phyloP scores from a whole-genome alignment of 23 red algal species.

The Gracilaria vermiculophylla region DNA sequence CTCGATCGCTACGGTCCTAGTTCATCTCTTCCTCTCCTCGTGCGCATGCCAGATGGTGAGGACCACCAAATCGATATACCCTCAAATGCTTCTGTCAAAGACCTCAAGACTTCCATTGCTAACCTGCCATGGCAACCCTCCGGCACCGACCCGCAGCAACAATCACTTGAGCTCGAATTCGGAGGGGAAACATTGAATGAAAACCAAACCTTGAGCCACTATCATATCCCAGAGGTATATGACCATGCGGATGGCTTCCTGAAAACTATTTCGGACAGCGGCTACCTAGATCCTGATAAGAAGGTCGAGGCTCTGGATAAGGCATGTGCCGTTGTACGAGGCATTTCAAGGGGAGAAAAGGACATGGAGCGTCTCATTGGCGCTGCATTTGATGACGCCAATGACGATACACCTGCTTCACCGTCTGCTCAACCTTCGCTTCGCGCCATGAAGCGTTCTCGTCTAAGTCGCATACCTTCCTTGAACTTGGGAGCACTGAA shows the following conservation, averaged over 20 bases:
- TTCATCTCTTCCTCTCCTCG: slow-evolving; percentile 58
- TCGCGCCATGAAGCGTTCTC: not conserved
- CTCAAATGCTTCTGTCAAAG: slow-evolving; percentile 47
- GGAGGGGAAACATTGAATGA: slow-evolving; percentile 41
- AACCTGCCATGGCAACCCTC: not conserved
- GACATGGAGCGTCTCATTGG: slow-evolving; percentile 60
- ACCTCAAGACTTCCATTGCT: slow-evolving; percentile 49
- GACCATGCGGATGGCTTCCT: slow-evolving; percentile 69
- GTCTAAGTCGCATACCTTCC: slow-evolving; percentile 15
- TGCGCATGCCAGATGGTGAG: slow-evolving; percentile 55
- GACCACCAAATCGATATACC: slow-evolving; percentile 51
- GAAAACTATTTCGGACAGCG: slow-evolving; percentile 39
- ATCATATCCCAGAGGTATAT: slow-evolving; percentile 70
- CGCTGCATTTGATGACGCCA: slow-evolving; percentile 48
- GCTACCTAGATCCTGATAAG: slow-evolving; percentile 36
- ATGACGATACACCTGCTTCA: slow-evolving; percentile 16
- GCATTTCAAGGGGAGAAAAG: slow-evolving; percentile 55
- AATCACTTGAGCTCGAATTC: slow-evolving; percentile 57
- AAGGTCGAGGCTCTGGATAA: slow-evolving; percentile 66
- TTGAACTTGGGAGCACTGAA: slow-evolving; percentile 24
- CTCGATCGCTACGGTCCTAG: slow-evolving; percentile 24
- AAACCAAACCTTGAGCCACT: slow-evolving; percentile 33
- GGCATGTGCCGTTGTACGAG: slow-evolving; percentile 39
- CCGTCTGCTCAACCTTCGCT: slow-evolving; percentile 41
- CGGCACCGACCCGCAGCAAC: not conserved